Evolutionary conservation across 106 monocot species (phyloP), one percentile per base, ranked within the genome.

Genomic region (Allium fistulosum): DNA sequence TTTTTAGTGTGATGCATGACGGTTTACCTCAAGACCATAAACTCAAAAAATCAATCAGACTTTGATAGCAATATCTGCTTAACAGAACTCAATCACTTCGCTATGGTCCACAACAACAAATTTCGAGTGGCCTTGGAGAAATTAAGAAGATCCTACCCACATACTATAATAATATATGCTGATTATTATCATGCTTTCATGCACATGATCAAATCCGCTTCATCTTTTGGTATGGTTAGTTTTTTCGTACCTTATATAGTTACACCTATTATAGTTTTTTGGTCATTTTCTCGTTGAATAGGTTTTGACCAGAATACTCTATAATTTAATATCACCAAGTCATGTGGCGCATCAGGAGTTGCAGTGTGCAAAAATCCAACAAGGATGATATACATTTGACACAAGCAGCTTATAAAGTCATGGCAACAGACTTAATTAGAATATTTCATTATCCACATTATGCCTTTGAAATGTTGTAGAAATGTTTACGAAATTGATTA

Each of bases 371-470:
- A 70, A 3, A 51, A 78, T 17, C 78, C 82, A 6, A 28, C 58
- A 15, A 74, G 82, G 82, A 82, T 14, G 82, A 78, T 13, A 66
- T 82, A 52, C 84, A 85, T 75, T 22, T 85, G 65, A 85, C 84
- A 0, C 79, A 85, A 63, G 77, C 74, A 1, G 80, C 77, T 7
- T 74, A 80, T 46, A 22, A 45, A 14, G 51, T 70, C 18, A 77
- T 84, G 16, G 69, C 84, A 6, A 0, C 2, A 55, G 4, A 11
- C 0, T 15, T 55, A 11, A 55, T 55, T 15, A 55, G 55, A 55
- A 15, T 15, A 7, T 55, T 55, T 15, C 55, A 55, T 7, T 55
- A 55, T 55, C 55, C 55, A 55, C 55, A 55, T 55, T 55, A 55
- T 55, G 55, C 3, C 13, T 8, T 55, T 55, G 13, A 55, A 15